Evolutionary conservation across 305 asterid genomes (phyloP).

Genomic region (Fraxinus platypoda): DNA sequence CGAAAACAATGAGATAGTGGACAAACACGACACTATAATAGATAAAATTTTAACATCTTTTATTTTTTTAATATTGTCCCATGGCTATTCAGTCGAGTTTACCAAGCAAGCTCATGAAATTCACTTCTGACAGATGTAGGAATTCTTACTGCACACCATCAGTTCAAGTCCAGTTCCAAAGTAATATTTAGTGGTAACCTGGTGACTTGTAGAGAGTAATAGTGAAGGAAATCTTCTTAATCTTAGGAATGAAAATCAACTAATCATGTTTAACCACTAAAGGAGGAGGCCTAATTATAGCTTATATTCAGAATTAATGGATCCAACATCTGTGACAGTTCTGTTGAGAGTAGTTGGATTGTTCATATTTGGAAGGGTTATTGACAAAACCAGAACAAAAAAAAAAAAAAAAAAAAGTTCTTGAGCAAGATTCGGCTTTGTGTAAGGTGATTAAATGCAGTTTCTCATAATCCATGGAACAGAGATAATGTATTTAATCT

Average conservation of each 20-base stretch:
- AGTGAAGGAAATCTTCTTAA: conserved; percentile 35
- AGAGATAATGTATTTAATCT: conserved; percentile 39
- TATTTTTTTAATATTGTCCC: not conserved
- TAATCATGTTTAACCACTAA: conserved; percentile 31
- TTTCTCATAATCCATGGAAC: conserved; percentile 38
- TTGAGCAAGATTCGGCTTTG: conserved; percentile 33
- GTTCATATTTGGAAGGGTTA: conserved; percentile 35
- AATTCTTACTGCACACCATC: conserved; percentile 41
- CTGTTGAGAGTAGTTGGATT: conserved; percentile 30
- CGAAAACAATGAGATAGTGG: not conserved
- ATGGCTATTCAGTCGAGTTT: not conserved
- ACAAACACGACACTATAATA: not conserved
- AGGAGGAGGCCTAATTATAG: conserved; percentile 19
- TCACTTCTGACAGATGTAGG: conserved; percentile 45
- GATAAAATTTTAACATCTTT: not conserved
- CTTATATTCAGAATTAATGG: conserved; percentile 30
- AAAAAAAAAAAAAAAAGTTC: not conserved
- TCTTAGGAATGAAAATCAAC: conserved; percentile 29
- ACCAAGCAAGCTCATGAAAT: conserved; percentile 13
- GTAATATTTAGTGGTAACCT: conserved; percentile 31
- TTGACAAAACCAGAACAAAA: conserved; percentile 35
- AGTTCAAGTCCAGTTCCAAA: conserved; percentile 56
- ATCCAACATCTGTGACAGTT: conserved; percentile 46
- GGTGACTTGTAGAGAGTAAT: conserved; percentile 38
- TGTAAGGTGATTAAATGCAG: conserved; percentile 32